Evolutionary conservation across 1,139 yeast genomes (phyloP).

Genomic region (Zygosaccharomyces pseudobailii): DNA sequence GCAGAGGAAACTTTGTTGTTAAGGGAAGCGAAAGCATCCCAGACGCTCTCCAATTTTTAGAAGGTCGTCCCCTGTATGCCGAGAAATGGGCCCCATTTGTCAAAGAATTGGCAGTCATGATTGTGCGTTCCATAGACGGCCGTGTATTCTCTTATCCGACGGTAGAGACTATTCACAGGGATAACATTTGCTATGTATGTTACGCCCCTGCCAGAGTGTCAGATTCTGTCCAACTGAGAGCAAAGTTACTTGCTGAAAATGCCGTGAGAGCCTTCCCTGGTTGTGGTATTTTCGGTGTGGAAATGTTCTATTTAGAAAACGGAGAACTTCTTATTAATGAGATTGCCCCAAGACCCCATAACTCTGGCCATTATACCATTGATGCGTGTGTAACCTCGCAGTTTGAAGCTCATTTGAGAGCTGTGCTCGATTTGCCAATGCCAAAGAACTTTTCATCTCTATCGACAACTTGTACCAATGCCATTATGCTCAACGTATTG

Average conservation of each 20-base stretch:
- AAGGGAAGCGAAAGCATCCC: constrained; percentile 45
- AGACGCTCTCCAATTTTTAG: constrained; percentile 62
- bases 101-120: constrained; percentile 97
- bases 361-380: constrained; percentile 95
- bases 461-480: constrained; percentile 68
- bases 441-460: constrained; percentile 70
- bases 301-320: constrained; percentile 78
- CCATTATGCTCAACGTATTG: constrained; percentile 91
- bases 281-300: constrained; percentile 97
- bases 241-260: constrained; percentile 74
- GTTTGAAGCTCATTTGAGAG: constrained; percentile 93
- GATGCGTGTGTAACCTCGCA: constrained; percentile 97
- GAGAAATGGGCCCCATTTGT: constrained; percentile 94
- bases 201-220: constrained; percentile 89
- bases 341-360: constrained; percentile 98
- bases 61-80: constrained; percentile 77
- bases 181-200: constrained; percentile 92
- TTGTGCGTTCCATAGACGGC: constrained; percentile 81
- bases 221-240: constrained; percentile 65
- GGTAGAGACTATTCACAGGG: constrained; percentile 86
- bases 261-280: constrained; percentile 88
- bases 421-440: constrained; percentile 84
- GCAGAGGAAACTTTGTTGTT: constrained; percentile 94
- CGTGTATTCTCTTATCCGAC: constrained; percentile 85
- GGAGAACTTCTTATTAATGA: constrained; percentile 81